Evolutionary conservation across 1,139 yeast genomes (phyloP).

Genomic region (Scheffersomyces lignicola): DNA sequence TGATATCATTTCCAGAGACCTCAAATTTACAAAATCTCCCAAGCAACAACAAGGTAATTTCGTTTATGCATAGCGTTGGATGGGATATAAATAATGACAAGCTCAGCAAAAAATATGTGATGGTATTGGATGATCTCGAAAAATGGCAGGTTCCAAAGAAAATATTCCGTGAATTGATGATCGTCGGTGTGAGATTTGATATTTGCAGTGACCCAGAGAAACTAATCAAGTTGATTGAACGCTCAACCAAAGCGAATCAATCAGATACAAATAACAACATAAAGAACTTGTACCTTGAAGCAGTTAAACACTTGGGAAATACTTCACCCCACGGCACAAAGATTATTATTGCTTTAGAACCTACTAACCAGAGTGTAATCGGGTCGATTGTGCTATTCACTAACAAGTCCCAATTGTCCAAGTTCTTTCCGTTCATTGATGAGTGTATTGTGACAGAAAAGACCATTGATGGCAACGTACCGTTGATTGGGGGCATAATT

Average conservation of each 20-base stretch:
- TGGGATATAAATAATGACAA: conserved; percentile 28
- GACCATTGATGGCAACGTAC: conserved; percentile 1
- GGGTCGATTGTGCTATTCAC: conserved; percentile 59
- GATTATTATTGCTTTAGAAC: conserved; percentile 58
- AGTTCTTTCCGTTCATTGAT: conserved; percentile 54
- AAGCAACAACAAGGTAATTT: conserved; percentile 21
- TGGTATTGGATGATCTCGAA: conserved; percentile 37
- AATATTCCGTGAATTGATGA: conserved; percentile 56
- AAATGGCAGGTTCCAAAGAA: conserved; percentile 57
- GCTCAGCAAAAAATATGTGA: conserved; percentile 27
- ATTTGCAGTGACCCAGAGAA: conserved; percentile 46
- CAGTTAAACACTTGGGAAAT: conserved; percentile 21
- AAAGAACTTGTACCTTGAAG: conserved; percentile 23
- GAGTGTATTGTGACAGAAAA: conserved; percentile 20
- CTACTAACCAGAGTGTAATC: conserved; percentile 52
- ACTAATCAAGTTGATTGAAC: conserved; percentile 35
- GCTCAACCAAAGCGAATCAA: conserved; percentile 8
- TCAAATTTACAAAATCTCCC: conserved; percentile 15
- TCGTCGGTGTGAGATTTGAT: conserved; percentile 61
- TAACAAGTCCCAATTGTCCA: conserved; percentile 45
- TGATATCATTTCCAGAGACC: conserved; percentile 43
- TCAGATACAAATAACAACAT: conserved; percentile 10
- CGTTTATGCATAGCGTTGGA: conserved; percentile 40
- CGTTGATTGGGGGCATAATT: conserved; percentile 53
- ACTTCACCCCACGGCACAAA: conserved; percentile 34